Evolutionary conservation across 225 moss, liverwort and hornwort genomes (phyloP).

Genomic region (Neckera pumila): DNA sequence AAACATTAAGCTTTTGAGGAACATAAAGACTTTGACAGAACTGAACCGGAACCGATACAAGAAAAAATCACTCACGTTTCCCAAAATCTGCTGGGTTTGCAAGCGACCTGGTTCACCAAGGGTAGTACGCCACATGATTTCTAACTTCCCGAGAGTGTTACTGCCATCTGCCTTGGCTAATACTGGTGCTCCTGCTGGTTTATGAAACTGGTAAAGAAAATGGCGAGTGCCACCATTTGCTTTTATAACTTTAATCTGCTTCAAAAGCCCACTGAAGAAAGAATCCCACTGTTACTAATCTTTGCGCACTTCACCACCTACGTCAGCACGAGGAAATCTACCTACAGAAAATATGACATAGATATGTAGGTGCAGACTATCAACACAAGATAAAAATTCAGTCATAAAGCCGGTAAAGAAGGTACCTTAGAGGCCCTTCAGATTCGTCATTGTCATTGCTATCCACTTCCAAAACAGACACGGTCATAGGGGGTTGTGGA

Average conservation of each 20-base stretch:
- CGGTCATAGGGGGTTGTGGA: constrained; percentile 62
- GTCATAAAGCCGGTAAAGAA: neutral
- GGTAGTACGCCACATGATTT: constrained; percentile 97
- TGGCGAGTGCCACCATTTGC: constrained; percentile 91
- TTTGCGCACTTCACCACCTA: neutral
- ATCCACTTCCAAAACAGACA: constrained; percentile 77
- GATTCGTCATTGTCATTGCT: constrained; percentile 45
- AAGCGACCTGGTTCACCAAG: constrained; percentile 95
- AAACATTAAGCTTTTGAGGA: neutral
- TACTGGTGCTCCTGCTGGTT: constrained; percentile 44
- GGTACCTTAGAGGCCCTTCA: constrained; percentile 72
- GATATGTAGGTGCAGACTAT: neutral
- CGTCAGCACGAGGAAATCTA: neutral
- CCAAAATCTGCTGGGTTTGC: constrained; percentile 98
- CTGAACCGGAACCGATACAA: neutral
- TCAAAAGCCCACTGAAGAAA: constrained; percentile 69
- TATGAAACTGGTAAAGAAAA: constrained; percentile 81
- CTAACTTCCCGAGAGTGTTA: constrained; percentile 89
- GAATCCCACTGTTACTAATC: neutral
- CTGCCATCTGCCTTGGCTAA: constrained; percentile 54
- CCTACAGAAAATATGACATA: neutral
- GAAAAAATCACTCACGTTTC: constrained; percentile 51
- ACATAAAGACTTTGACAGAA: neutral
- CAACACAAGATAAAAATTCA: neutral
- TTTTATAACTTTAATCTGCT: constrained; percentile 78